Conservation (phyloP, 345 rosid genomes). For the Melastoma malabathricum region DNA sequence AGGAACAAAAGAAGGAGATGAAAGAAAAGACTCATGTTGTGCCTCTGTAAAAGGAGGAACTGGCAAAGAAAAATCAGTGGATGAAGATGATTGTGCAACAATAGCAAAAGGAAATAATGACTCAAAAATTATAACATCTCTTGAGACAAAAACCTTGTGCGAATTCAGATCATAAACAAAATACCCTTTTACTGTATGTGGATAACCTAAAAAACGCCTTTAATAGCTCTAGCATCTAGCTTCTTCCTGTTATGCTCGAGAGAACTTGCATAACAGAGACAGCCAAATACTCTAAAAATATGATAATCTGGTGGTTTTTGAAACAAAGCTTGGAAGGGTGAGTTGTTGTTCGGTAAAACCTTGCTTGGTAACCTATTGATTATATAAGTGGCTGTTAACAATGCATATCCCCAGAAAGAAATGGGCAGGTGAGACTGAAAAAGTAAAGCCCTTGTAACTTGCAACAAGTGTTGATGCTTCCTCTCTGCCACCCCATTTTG, state of each 20-base stretch:
- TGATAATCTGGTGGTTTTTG: not conserved
- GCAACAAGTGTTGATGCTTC: not conserved
- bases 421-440: too few relatives aligned
- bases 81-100: not conserved
- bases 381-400: too few relatives aligned
- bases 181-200: not conserved
- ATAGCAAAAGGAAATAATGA: not conserved
- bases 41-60: too few relatives aligned
- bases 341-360: not conserved
- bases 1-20: too few relatives aligned
- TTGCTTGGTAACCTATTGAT: too few relatives aligned
- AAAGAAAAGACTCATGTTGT: too few relatives aligned
- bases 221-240: not conserved
- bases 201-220: constrained; percentile 4
- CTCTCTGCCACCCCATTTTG: not conserved
- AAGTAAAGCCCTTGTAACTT: too few relatives aligned
- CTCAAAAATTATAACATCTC: not conserved
- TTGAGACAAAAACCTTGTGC: not conserved
- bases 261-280: not conserved
- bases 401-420: too few relatives aligned
- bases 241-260: not conserved
- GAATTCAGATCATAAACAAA: not conserved
- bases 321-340: not conserved
- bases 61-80: too few relatives aligned
- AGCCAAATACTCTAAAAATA: not conserved